Evolutionary conservation across 306 rosid genomes (phyloP).

Genomic region (Dalbergia oliveri): DNA sequence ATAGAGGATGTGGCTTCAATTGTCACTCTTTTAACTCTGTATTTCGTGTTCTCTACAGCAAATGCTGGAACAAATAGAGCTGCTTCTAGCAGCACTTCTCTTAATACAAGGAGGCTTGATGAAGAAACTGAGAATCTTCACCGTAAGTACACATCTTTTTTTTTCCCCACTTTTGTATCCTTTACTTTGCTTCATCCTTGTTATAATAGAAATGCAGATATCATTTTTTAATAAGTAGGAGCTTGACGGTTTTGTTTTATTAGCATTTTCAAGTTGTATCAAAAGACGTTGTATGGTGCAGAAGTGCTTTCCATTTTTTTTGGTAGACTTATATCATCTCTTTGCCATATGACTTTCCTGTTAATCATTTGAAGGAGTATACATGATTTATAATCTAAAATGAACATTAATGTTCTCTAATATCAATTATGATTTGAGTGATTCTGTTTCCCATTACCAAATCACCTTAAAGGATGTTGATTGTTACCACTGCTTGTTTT

Average conservation of each 20-base stretch:
- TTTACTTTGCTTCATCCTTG: not conserved
- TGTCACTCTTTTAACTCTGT: not conserved
- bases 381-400: not conserved
- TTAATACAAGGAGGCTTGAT: constrained; percentile 92
- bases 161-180: not conserved
- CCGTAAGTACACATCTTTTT: constrained; percentile 59
- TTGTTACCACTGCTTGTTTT: not conserved
- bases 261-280: not conserved
- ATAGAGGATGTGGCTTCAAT: too few relatives aligned
- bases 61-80: constrained; percentile 84
- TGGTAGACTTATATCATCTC: not conserved
- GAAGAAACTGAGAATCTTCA: constrained; percentile 85
- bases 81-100: constrained; percentile 81
- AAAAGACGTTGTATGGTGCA: not conserved
- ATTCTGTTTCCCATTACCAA: not conserved
- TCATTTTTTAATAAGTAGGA: not conserved
- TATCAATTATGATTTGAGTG: not conserved
- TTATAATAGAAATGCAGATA: not conserved
- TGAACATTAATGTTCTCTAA: not conserved
- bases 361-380: constrained; percentile 6
- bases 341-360: not conserved
- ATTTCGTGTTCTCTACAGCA: constrained; percentile 45
- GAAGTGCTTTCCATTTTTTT: not conserved
- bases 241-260: constrained; percentile 16
- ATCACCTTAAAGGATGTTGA: not conserved